Conservation (phyloP, 306 rosid genomes). For the Trifolium subterraneum region DNA sequence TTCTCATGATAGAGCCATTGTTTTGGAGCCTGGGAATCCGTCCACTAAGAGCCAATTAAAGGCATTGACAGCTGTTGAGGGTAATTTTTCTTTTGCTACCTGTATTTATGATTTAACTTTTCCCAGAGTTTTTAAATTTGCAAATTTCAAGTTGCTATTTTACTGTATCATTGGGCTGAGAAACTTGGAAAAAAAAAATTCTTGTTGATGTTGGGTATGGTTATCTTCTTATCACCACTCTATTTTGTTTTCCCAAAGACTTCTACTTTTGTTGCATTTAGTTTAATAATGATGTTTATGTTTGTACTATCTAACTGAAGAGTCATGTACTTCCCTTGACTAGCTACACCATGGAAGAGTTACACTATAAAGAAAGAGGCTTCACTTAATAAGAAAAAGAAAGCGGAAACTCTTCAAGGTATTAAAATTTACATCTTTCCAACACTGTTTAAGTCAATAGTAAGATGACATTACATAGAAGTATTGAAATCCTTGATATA, state of each 20-base stretch:
- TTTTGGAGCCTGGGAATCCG: constrained; percentile 85
- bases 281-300: constrained; percentile 28
- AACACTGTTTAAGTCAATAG: constrained; percentile 22
- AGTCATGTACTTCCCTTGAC: constrained; percentile 48
- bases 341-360: constrained; percentile 80
- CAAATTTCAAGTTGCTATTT: constrained; percentile 23
- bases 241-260: constrained; percentile 41
- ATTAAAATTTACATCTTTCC: constrained; percentile 46
- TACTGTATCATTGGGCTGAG: constrained; percentile 22
- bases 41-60: constrained; percentile 72
- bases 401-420: constrained; percentile 81
- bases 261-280: constrained; percentile 32
- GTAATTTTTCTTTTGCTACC: constrained; percentile 51
- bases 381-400: constrained; percentile 76
- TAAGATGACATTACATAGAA: constrained; percentile 20
- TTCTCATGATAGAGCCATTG: constrained; percentile 76
- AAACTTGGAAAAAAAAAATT: not conserved
- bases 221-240: constrained; percentile 33
- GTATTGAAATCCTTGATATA: constrained; percentile 28
- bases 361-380: constrained; percentile 78
- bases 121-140: not conserved
- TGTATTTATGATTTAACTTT: constrained; percentile 22
- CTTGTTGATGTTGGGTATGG: constrained; percentile 28
- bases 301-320: constrained; percentile 33
- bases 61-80: constrained; percentile 73